Percentiles rank a stretch among this genome's conserved stretches.
Conservation (phyloP, 371 early-diverging fungal genomes). For the Rhizopus sp. region DNA sequence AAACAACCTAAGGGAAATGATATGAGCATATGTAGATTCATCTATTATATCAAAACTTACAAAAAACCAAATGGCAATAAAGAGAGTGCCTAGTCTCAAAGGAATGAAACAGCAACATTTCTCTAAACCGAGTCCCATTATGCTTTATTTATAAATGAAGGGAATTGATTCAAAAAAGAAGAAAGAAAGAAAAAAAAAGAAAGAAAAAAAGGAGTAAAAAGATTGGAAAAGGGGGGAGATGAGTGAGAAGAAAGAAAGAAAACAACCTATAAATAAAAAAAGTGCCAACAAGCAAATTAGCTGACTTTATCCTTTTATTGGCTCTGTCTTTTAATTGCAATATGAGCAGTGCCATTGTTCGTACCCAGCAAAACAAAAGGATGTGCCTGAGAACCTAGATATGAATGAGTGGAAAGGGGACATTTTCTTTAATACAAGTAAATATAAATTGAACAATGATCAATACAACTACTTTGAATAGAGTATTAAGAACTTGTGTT, state of each 20-base stretch:
- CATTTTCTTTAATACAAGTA: too few relatives aligned
- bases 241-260: neutral
- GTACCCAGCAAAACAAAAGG: too few relatives aligned
- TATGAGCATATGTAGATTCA: neutral
- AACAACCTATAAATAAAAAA: neutral
- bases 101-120: constrained; percentile 41
- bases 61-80: constrained; percentile 37
- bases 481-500: too few relatives aligned
- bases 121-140: constrained; percentile 7
- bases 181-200: neutral
- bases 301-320: too few relatives aligned
- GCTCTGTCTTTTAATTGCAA: too few relatives aligned
- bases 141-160: neutral
- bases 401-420: too few relatives aligned
- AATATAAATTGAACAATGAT: too few relatives aligned
- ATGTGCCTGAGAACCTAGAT: too few relatives aligned
- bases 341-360: too few relatives aligned
- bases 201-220: neutral
- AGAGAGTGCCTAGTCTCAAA: constrained; percentile 31
- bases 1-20: constrained; percentile 31
- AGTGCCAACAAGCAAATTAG: neutral
- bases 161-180: neutral
- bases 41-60: constrained; percentile 8
- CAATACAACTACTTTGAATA: too few relatives aligned
- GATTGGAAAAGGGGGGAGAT: neutral